These are phyloP conservation scores for Coemansia sp. DNA, from an alignment of 192 early-diverging fungal species.

Conservation along the genomic window DNA sequence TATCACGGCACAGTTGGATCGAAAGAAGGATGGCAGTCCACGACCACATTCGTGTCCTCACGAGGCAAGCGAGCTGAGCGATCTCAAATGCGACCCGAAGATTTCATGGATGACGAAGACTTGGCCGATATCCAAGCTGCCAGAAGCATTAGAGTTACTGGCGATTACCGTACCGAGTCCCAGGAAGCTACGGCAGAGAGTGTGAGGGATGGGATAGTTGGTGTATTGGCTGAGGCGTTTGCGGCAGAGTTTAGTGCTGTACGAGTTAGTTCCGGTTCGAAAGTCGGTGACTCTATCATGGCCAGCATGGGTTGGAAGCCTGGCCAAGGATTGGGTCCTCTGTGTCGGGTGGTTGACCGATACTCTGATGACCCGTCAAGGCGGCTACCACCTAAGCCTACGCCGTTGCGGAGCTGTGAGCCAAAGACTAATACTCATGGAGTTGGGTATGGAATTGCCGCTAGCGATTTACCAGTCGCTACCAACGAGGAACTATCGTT, in stretches of 20 bases:
- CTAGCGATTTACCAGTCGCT: background rate
- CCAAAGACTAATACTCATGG: conserved; percentile 22
- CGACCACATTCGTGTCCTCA: conserved; percentile 76
- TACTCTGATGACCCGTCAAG: background rate
- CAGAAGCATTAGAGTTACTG: conserved; percentile 6
- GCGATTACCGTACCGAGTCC: conserved; percentile 1
- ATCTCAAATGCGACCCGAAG: conserved; percentile 61
- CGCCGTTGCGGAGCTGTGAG: background rate
- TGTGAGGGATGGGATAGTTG: conserved; percentile 7
- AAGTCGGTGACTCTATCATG: conserved; percentile 65
- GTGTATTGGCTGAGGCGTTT: conserved; percentile 17
- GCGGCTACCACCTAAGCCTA: conserved; percentile 13
- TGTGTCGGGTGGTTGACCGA: conserved; percentile 6
- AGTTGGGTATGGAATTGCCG: conserved; percentile 31
- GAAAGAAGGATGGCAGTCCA: conserved; percentile 74
- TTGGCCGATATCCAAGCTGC: conserved; percentile 56
- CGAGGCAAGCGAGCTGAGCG: conserved; percentile 61
- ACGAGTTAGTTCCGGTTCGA: background rate
- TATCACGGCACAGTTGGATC: conserved; percentile 96
- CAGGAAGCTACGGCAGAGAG: background rate
- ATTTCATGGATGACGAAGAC: conserved; percentile 99
- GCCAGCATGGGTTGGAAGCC: conserved; percentile 85
- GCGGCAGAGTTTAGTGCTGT: conserved; percentile 21
- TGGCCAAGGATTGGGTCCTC: conserved; percentile 82
- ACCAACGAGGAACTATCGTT: background rate